phyloP scores from a whole-genome alignment of 805 yeast species.

The Cyberlindnera bimundalis region DNA sequence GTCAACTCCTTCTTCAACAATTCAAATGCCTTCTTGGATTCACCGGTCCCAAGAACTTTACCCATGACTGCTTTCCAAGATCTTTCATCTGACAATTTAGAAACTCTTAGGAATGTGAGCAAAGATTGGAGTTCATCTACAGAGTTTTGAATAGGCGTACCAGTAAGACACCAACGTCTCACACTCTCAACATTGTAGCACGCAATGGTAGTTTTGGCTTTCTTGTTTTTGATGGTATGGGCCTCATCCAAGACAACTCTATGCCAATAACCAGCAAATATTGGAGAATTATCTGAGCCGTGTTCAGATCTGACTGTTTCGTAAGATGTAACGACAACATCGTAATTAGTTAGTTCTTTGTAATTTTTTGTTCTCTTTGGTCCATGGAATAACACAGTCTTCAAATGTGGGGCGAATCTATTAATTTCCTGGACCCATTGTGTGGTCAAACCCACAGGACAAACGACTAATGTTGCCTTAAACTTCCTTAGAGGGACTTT shows the following conservation, averaged over 20 bases:
- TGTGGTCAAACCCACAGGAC: conserved; percentile 68
- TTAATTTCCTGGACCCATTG: conserved; percentile 73
- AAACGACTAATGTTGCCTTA: conserved; percentile 55
- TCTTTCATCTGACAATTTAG: conserved; percentile 19
- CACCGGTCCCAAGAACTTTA: conserved; percentile 27
- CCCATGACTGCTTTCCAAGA: conserved; percentile 34
- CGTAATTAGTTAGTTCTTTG: conserved; percentile 42
- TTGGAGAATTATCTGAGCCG: conserved; percentile 25
- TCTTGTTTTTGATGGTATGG: conserved; percentile 52
- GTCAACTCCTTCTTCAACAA: conserved; percentile 31
- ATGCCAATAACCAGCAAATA: conserved; percentile 36
- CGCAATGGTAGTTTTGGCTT: conserved; percentile 45
- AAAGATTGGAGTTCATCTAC: conserved; percentile 51
- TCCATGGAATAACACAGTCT: conserved; percentile 55
- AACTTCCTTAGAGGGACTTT: conserved; percentile 18
- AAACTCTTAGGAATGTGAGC: conserved; percentile 40
- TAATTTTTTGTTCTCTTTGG: conserved; percentile 34
- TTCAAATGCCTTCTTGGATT: conserved; percentile 38
- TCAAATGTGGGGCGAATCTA: conserved; percentile 44
- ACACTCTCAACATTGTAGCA: conserved; percentile 38
- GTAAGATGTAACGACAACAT: conserved; percentile 67
- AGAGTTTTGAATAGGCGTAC: conserved; percentile 62
- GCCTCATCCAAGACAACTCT: conserved; percentile 63
- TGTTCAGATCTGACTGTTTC: conserved; percentile 47
- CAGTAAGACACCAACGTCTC: conserved; percentile 58